Evolutionary conservation across 345 rosid species (phyloP).

Genomic region (Atalantia buxifolia): DNA sequence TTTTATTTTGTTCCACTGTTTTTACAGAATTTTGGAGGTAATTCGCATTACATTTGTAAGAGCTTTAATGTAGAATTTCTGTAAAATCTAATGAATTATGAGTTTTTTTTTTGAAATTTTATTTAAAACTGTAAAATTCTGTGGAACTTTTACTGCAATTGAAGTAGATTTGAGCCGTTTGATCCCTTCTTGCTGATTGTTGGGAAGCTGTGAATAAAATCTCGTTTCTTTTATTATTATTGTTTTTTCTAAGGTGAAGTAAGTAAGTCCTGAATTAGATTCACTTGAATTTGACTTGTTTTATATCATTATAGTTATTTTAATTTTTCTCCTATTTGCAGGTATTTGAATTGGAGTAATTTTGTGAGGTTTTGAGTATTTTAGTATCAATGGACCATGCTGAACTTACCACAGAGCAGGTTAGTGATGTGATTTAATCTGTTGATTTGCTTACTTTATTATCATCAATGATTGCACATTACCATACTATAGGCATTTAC

Average conservation of each 20-base stretch:
- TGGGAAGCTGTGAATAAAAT: background rate
- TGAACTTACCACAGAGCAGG: constrained; percentile 73
- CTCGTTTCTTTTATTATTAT: background rate
- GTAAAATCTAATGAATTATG: background rate
- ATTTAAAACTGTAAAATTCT: background rate
- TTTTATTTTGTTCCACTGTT: background rate
- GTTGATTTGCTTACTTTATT: constrained; percentile 7
- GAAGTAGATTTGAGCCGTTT: background rate
- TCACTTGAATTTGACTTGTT: background rate
- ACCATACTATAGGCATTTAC: background rate
- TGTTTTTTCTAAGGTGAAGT: background rate
- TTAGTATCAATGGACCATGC: constrained; percentile 66
- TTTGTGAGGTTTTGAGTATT: constrained; percentile 25
- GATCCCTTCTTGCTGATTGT: constrained; percentile 2
- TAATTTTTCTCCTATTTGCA: constrained; percentile 8
- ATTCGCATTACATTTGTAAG: background rate
- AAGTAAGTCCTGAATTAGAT: background rate
- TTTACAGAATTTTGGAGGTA: background rate
- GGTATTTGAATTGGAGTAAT: constrained; percentile 27
- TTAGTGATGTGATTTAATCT: constrained; percentile 31
- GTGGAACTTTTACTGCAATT: background rate
- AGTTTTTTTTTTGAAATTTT: background rate
- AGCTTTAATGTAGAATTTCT: background rate
- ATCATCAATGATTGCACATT: background rate
- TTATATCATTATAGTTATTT: background rate